Percentiles rank a stretch among this genome's conserved stretches.
These are phyloP conservation scores for Basidioascus undulatus DNA, from an alignment of 768 basidiomycete genomes.

Conservation along the genomic window DNA sequence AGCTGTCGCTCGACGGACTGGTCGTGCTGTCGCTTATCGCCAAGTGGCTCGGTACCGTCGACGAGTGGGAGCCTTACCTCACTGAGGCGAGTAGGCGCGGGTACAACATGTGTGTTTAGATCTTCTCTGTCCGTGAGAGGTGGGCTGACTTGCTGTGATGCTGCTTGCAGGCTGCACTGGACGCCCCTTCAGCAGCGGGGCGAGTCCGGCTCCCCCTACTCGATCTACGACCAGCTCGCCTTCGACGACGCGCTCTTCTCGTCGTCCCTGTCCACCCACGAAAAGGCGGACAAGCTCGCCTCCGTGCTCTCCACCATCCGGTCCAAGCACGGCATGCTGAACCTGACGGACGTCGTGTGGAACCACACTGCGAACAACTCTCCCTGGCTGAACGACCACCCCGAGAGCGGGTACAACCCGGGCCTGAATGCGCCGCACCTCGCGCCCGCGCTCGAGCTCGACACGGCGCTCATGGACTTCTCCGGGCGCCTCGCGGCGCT, in stretches of 20 bases:
- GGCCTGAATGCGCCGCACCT: conserved; percentile 75
- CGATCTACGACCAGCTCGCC: conserved; percentile 59
- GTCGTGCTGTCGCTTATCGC: conserved; percentile 75
- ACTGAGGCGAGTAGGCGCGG: conserved; percentile 65
- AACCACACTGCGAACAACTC: conserved; percentile 95
- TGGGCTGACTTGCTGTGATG: too few relatives aligned
- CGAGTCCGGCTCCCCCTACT: conserved; percentile 73
- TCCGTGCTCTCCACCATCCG: conserved; percentile 36
- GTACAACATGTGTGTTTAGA: conserved; percentile 99
- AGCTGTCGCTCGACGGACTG: conserved; percentile 67
- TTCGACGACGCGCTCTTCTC: conserved; percentile 57
- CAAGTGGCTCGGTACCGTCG: conserved; percentile 87
- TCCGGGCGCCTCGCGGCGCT: conserved; percentile 37
- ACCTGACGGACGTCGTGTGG: conserved; percentile 81
- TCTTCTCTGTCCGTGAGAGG: too few relatives aligned
- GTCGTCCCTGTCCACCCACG: conserved; percentile 10
- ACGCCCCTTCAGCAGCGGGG: conserved; percentile 85
- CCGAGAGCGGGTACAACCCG: conserved; percentile 90
- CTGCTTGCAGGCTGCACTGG: too few relatives aligned
- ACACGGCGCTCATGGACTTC: conserved; percentile 60
- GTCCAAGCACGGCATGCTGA: conserved; percentile 69
- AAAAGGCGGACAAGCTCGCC: conserved; percentile 15
- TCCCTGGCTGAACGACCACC: conserved; percentile 73
- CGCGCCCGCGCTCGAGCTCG: conserved; percentile 73
- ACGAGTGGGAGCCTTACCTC: conserved; percentile 55